Base-by-base conservation (phyloP, 805 yeast species). In the Yamadazyma phyllophila region DNA sequence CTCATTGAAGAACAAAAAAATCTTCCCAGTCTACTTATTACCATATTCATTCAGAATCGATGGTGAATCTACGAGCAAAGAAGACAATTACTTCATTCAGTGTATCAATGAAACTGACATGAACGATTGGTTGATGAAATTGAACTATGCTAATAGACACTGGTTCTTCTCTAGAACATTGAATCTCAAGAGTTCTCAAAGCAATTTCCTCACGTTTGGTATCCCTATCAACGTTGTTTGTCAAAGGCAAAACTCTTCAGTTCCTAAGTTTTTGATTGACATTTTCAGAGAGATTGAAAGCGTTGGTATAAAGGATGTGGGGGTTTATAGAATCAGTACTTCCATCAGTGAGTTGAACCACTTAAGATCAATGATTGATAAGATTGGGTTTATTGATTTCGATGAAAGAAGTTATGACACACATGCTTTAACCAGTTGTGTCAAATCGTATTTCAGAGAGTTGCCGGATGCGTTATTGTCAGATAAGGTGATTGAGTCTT, bases 221-320 rank as follows among this genome's bases (percentile, higher is more conserved):
- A 85, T 90, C 38, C 96, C 98, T 2, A 69, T 92, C 30, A 78
- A 75, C 29, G 81, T 80, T 51, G 78, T 90, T 3, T 89, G 97
- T 61, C 78, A 73, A 44, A 73, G 96, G 41, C 96, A 89, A 53
- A 68, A 77, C 8, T 66, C 81, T 0, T 50, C 65, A 2, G 68
- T 82, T 27, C 98, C 98, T 1, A 65, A 60, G 5, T 78, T 91
- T 36, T 80, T 91, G 46, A 81, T 76, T 30, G 74, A 76, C 46
- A 66, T 92, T 36, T 73, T 90, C 53, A 74, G 74, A 38, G 94
- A 85, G 54, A 86, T 92, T 52, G 98, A 92, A 62, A 66, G 73
- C n/a, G 79, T 91, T 44, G 97, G 98, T 0, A 62, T 92, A 26
- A 90, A 88, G 53, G 97, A 91, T 60, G 87, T 88, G 44, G 98